A percentile compares a stretch with the other conserved stretches of the same genome.
Evolutionary conservation across 257 asterid species (phyloP).

Genomic region (Parsonsia alboflavescens): DNA sequence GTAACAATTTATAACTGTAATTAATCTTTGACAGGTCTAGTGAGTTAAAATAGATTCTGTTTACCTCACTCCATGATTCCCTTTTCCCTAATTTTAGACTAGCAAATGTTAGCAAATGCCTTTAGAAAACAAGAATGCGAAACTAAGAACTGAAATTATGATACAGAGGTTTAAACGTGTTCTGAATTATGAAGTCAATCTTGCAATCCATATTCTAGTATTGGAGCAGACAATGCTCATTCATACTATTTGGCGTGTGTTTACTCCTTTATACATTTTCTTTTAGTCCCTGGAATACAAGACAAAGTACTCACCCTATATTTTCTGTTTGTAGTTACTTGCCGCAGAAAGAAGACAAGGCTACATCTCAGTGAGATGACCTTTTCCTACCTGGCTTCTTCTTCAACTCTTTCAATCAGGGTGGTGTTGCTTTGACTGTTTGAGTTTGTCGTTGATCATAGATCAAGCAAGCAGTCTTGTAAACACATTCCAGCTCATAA

Average conservation of each 20-base stretch:
- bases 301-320: background rate
- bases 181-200: background rate
- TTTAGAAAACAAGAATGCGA: background rate
- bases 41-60: background rate
- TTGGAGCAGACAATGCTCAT: background rate
- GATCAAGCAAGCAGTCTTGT: background rate
- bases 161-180: background rate
- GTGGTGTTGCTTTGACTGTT: background rate
- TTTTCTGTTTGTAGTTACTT: slow-evolving; percentile 36
- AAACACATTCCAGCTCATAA: background rate
- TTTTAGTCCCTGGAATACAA: background rate
- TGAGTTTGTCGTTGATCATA: slow-evolving; percentile 1
- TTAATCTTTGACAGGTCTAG: background rate
- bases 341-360: slow-evolving; percentile 47
- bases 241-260: background rate
- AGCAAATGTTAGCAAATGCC: too few relatives aligned
- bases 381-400: background rate
- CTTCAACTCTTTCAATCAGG: too few relatives aligned
- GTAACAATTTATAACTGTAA: background rate
- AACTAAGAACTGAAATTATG: background rate
- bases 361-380: slow-evolving; percentile 18
- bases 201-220: background rate
- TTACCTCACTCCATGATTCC: background rate
- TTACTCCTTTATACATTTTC: background rate
- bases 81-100: background rate